These are phyloP conservation scores for Mercurialis annua DNA, from an alignment of 345 rosid species.

Conservation along the genomic window DNA sequence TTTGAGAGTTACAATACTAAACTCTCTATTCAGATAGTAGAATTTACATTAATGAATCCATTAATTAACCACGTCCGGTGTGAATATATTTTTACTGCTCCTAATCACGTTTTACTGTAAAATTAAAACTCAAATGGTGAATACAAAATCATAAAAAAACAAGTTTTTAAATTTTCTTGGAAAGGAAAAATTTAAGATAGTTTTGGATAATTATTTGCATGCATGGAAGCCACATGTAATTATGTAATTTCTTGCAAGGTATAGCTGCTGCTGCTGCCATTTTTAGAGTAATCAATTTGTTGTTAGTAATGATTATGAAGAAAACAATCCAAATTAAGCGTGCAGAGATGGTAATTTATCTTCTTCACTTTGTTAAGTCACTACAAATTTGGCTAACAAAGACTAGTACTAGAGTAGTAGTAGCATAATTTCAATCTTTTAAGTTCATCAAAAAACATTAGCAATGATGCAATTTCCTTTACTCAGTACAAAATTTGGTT, in stretches of 20 bases:
- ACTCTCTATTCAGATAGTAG: no score
- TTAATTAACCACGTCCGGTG: no score
- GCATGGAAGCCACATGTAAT: constrained; percentile 19
- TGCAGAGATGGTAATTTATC: background rate
- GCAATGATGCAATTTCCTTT: no score
- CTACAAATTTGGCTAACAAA: background rate
- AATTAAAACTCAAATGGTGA: background rate
- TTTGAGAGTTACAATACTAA: constrained; percentile 27
- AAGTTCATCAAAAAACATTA: background rate
- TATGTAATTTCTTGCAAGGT: background rate
- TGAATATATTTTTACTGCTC: no score
- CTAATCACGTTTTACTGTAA: background rate
- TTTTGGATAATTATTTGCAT: background rate
- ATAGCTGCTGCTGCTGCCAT: background rate
- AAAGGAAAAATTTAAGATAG: no score
- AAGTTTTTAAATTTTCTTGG: no score
- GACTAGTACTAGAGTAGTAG: no score
- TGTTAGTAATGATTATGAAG: no score
- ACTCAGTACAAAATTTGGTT: no score
- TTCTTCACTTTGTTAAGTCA: constrained; percentile 2
- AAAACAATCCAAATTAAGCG: background rate
- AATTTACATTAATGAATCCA: background rate
- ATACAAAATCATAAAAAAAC: no score
- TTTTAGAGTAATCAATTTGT: background rate
- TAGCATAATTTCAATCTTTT: background rate